phyloP scores from a whole-genome alignment of 805 yeast genomes.

The Candida sakaeoensis region DNA sequence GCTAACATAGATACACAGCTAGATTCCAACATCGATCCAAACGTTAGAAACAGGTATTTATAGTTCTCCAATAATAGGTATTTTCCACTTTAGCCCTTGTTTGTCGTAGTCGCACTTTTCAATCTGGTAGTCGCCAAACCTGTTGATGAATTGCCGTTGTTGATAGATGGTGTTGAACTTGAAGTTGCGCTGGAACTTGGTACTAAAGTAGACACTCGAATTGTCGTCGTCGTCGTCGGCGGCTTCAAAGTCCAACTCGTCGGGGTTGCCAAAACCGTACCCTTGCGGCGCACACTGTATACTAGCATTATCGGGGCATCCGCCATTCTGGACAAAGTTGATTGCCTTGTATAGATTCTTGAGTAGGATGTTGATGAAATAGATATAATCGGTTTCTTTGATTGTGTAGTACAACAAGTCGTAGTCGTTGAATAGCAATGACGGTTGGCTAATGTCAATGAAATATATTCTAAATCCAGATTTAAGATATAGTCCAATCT shows the following conservation, averaged over 20 bases:
- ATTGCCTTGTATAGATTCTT: conserved; percentile 47
- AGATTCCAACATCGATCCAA: conserved; percentile 23
- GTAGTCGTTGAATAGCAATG: conserved; percentile 37
- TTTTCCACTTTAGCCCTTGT: conserved; percentile 40
- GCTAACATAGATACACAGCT: conserved; percentile 44
- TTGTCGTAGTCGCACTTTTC: conserved; percentile 33
- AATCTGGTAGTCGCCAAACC: conserved; percentile 37
- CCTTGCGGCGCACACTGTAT: conserved; percentile 13
- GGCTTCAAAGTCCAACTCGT: conserved; percentile 9
- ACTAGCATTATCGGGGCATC: conserved; percentile 15
- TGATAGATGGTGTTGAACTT: conserved; percentile 41
- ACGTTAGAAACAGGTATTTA: neutral
- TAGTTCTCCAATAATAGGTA: conserved; percentile 34
- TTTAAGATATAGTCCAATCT: conserved; percentile 51
- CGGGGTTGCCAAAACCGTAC: conserved; percentile 28
- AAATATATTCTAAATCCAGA: conserved; percentile 47
- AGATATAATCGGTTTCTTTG: conserved; percentile 37
- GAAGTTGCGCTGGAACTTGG: conserved; percentile 27
- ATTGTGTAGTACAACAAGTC: conserved; percentile 41
- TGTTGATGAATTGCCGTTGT: conserved; percentile 37
- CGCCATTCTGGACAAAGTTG: conserved; percentile 32
- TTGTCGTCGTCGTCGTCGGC: conserved; percentile 20
- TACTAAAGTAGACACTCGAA: conserved; percentile 29
- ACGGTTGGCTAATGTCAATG: conserved; percentile 42
- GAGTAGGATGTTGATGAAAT: conserved; percentile 43